Base-by-base conservation (phyloP, 164 flowering plant genomes). In the Aristolochia contorta region DNA sequence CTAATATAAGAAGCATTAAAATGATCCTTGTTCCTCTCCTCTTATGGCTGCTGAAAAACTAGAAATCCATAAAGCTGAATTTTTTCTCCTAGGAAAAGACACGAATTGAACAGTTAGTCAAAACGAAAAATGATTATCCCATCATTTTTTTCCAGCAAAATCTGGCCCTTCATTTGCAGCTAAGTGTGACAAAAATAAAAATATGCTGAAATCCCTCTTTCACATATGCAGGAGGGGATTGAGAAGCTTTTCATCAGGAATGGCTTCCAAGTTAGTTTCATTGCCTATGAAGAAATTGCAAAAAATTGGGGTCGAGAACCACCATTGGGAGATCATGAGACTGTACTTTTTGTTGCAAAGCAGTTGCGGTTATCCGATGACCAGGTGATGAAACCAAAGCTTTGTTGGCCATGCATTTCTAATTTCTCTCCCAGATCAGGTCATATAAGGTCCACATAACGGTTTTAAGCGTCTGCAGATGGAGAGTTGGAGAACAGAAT, bases 301-400 rank as follows among this genome's bases (percentile, higher is more conserved):
- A 63, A 33, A 54, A 69, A 67, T 24, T 62, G 79, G 19, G 64
- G 81, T 6, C 63, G 58, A 71, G 74, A 78, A 66, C 65, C 67
- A 32, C 62, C 67, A 30, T 30, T 67, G 6, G 78, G 68, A 62
- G 72, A 71, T 37, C 65, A 69, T 65, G 50, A 63, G 56, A 74
- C 70, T 47, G 68, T 81, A 33, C 84, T 87, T 49, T 87, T 92
- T 75, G 72, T 80, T 24, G 91, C 95, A 23, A 81, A 92, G 69
- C 98, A 92, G 57, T 56, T 85, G 71, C 81, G 88, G 48, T 80
- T 79, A 66, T 92, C 98, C 33, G 95, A 89, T 75, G 85, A 73
- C 69, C 91, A 92, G 93, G 98, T 92, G 43, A 57, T 47, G 24
- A 41, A 37, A 45, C 30, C 20, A 18, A 16, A 23, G 19, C 53